A percentile compares a stretch with the other conserved stretches of the same genome.
phyloP scores from a whole-genome alignment of 2,329 filamentous ascomycete species.

The Cercospora beticola region DNA sequence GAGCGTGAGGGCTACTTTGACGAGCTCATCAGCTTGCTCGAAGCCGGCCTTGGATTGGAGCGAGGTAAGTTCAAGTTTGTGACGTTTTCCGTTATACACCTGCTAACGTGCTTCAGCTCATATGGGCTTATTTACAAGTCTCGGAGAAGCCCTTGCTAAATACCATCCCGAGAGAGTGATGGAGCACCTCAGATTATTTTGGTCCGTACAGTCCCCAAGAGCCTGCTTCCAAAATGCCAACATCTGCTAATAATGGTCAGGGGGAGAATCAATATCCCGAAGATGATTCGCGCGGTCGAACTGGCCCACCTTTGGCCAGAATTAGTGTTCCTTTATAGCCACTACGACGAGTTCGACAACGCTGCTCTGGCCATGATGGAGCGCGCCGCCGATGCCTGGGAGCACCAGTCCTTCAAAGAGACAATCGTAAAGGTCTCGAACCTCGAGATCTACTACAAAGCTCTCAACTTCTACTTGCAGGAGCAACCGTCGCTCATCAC shows the following conservation, averaged over 20 bases:
- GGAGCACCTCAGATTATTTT: conserved; percentile 99
- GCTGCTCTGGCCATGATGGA: conserved; percentile 97
- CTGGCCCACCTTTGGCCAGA: conserved; percentile 64
- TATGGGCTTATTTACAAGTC: conserved; percentile 94
- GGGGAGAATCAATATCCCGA: conserved; percentile 95
- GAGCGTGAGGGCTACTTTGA: conserved; percentile 98
- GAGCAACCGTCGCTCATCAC: conserved; percentile 94
- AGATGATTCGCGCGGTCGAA: conserved; percentile 68
- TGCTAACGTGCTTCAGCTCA: conserved; percentile 58
- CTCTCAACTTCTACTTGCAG: conserved; percentile 94
- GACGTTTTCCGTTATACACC: not conserved
- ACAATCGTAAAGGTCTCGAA: conserved; percentile 97
- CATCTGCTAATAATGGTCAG: not conserved
- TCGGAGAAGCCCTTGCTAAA: conserved; percentile 88
- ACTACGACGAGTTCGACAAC: conserved; percentile 98
- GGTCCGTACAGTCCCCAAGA: too few species aligned
- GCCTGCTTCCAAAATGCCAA: not conserved
- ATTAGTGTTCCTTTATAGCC: conserved; percentile 94
- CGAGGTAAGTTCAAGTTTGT: conserved; percentile 34
- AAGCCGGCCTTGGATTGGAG: conserved; percentile 92
- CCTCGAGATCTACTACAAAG: conserved; percentile 97
- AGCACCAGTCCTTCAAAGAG: conserved; percentile 99
- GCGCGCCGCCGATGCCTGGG: conserved; percentile 94
- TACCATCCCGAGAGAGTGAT: conserved; percentile 95
- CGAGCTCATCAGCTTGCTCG: conserved; percentile 89